Base-by-base conservation (phyloP, 768 basidiomycete species). In the Boletus subcaerulescens region DNA sequence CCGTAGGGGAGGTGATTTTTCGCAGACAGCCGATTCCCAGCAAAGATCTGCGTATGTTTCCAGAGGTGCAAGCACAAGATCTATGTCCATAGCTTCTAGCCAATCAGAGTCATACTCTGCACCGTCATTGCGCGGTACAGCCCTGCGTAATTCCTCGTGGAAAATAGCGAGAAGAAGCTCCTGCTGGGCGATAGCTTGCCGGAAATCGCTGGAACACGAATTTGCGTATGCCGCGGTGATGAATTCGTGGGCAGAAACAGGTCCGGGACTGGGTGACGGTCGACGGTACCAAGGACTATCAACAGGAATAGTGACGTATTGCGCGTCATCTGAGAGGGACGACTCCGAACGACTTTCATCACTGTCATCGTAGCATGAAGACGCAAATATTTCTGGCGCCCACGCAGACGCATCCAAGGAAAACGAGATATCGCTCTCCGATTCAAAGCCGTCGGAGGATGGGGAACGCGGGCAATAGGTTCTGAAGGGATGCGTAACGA, bases 231-330 rank as follows among this genome's bases (percentile, higher is more conserved):
- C 48, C 5, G 60, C 60, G 31, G 60, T 60, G 26, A 22, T 52
- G 33, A 66, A 35, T 41, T 63, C 63, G 24, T 59, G 49, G 31
- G 60, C 63, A 1, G 67, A 48, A n/a, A 57, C n/a, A 3, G 63
- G 67, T 42, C 55, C 58, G 6, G 69, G 65, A 50, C 64, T 67
- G 20, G 65, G 59, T 26, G 70, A 63, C 32, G 71, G 68, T 32
- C 53, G 61, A 22, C 61, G 67, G 56, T 73, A 74, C 68, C 76
- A 78, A 4, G 72, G 72, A 40, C 71, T 78, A 48, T 71, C 71
- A 33, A 59, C 64, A 12, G 72, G 68, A 45, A 79, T 76, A 48
- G 64, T 68, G 46, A 78, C 63, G 43, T 74, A 74, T 58, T 79
- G 77, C 4, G 66, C 70, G 43, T 69, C 67, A 24, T 63, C 63